phyloP scores from a whole-genome alignment of 2,329 filamentous ascomycete genomes.

The Sporothrix brunneoviolacea region DNA sequence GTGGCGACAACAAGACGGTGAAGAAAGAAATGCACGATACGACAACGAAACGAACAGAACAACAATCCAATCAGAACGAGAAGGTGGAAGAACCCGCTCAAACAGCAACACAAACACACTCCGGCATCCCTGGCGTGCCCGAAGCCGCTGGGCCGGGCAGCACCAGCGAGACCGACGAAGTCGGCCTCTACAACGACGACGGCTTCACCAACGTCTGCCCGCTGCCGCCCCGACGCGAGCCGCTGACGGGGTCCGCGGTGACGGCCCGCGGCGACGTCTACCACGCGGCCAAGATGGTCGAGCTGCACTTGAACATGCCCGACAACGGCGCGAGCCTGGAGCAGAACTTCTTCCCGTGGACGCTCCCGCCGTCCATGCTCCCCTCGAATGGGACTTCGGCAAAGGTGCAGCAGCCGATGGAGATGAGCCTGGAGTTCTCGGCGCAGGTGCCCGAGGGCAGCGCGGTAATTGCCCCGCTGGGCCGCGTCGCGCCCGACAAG shows the following conservation, averaged over 20 bases:
- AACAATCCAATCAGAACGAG: neutral
- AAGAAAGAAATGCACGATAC: conserved; percentile 1
- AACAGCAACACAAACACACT: neutral
- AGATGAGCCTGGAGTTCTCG: conserved; percentile 61
- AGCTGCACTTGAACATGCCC: conserved; percentile 70
- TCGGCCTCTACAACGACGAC: conserved; percentile 32
- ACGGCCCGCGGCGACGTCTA: conserved; percentile 77
- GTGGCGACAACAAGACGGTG: too few relatives aligned
- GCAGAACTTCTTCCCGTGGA: conserved; percentile 86
- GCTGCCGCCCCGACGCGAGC: conserved; percentile 48
- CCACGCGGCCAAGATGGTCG: conserved; percentile 78
- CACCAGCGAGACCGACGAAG: too few relatives aligned
- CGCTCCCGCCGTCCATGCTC: conserved; percentile 67
- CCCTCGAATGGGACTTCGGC: conserved; percentile 72
- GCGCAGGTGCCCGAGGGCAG: too few relatives aligned
- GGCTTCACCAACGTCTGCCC: conserved; percentile 60
- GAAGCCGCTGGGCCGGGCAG: conserved; percentile 13
- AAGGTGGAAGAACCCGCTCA: neutral
- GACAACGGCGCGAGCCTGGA: neutral
- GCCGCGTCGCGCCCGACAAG: conserved; percentile 38
- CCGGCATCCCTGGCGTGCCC: neutral
- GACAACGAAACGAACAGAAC: conserved; percentile 5
- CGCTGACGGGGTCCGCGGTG: conserved; percentile 70
- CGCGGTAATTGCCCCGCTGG: too few relatives aligned
- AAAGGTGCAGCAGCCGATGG: conserved; percentile 61